Base-by-base conservation (phyloP, 176 grass and related monocot genomes). In the Dendrocalamus sinicus region DNA sequence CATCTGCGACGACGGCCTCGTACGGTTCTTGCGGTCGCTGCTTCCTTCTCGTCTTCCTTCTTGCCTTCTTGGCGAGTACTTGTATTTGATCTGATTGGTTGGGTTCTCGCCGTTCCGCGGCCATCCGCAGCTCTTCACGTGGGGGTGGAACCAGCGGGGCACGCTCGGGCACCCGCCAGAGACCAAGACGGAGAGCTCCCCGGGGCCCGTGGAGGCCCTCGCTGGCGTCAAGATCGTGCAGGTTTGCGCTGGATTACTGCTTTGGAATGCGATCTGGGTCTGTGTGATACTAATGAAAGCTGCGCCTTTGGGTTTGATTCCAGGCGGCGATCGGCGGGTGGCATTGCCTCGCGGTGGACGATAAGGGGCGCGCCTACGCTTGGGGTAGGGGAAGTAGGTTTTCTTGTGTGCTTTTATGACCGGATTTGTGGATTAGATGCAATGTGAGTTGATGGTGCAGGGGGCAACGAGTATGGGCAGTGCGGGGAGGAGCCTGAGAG, bases 61-160 rank as follows among this genome's bases (percentile, higher is more conserved):
- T 62, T 84, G 30, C 26, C 64, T 75, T 47, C 30, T 63, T 84
- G 23, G n/a, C 59, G 13, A 72, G 53, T 22, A 2, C 16, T 19
- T 22, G 17, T 5, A 10, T 28, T 52, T 82, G 43, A 72, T 78
- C 73, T 84, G 30, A n/a, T 54, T 81, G 23, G 59, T 28, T 65
- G 15, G 43, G 53, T 57, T 24, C 70, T 85, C 69, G 30, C 8
- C 37, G 67, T 45, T 24, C 57, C 41, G 23, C 58, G 59, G 12
- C 61, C 44, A 52, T 66, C 35, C 84, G 69, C 78, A 98, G 96
- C 85, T 98, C 65, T 98, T 95, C 76, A 98, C 96, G 48, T 98
- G 96, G 96, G 96, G 96, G 22, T 98, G 96, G 96, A 98, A 98
- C 71, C 93, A 95, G 88, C 92, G 96, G 28, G 96, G 96, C 66